A percentile compares a stretch with the other conserved stretches of the same genome.
Evolutionary conservation across 1,284 basidiomycete genomes (phyloP).

Genomic region (Puccinia hordei): DNA sequence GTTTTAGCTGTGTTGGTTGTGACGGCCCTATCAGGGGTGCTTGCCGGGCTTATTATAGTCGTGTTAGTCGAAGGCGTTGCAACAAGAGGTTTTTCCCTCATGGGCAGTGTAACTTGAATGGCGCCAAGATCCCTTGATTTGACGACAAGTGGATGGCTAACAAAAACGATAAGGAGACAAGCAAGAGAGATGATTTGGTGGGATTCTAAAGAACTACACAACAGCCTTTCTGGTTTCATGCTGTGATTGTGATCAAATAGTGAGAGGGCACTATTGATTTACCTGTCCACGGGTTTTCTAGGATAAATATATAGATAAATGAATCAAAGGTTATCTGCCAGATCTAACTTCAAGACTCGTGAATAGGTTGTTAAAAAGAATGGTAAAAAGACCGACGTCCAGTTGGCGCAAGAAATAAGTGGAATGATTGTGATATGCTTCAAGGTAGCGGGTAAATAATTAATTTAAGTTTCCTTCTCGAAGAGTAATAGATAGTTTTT

Average conservation of each 20-base stretch:
- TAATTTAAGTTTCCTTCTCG: not conserved
- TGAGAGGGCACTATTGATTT: not conserved
- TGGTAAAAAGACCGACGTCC: not conserved
- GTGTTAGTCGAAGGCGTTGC: not conserved
- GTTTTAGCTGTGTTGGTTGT: not conserved
- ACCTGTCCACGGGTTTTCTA: not conserved
- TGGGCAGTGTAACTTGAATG: not conserved
- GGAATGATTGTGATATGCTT: not conserved
- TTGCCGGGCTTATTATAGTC: not conserved
- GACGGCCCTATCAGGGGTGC: not conserved
- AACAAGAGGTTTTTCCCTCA: not conserved
- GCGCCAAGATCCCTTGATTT: not conserved
- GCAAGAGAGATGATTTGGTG: not conserved
- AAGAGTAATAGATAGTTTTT: not conserved
- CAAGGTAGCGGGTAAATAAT: not conserved
- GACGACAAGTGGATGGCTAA: not conserved
- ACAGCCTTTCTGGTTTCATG: not conserved
- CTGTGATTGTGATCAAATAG: not conserved
- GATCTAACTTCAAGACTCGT: not conserved
- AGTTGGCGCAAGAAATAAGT: not conserved
- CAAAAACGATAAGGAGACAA: not conserved
- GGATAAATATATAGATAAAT: not conserved
- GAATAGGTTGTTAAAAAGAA: not conserved
- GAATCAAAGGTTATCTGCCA: not conserved
- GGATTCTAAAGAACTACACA: not conserved